Percentiles rank a stretch among this genome's conserved stretches.
Evolutionary conservation across 352 stramenopile genomes (phyloP).

Genomic region (Globisporangium cystogenes): DNA sequence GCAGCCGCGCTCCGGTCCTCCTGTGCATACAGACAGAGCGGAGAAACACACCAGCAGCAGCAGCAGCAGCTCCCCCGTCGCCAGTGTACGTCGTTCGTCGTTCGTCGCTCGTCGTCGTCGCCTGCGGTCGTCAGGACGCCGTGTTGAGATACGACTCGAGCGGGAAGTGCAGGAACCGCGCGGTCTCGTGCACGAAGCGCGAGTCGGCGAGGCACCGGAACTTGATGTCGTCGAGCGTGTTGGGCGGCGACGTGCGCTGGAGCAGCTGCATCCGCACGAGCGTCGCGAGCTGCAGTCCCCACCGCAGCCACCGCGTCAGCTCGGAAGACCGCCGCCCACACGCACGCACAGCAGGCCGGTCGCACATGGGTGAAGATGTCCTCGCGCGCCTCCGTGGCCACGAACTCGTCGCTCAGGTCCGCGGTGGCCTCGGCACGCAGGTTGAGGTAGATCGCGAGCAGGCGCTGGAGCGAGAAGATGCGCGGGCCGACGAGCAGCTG

Average conservation of each 20-base stretch:
- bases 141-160: constrained; percentile 59
- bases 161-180: constrained; percentile 42
- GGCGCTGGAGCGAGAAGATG: constrained; percentile 65
- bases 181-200: constrained; percentile 59
- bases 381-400: constrained; percentile 36
- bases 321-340: too few species aligned
- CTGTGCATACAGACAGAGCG: too few species aligned
- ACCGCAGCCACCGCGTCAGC: too few species aligned
- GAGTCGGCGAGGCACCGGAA: constrained; percentile 72
- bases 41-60: too few species aligned
- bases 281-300: constrained; percentile 61
- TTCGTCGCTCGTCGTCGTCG: too few species aligned
- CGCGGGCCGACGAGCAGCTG: constrained; percentile 64
- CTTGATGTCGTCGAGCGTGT: constrained; percentile 71
- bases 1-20: too few species aligned
- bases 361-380: constrained; percentile 78
- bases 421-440: constrained; percentile 45
- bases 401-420: constrained; percentile 13
- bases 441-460: constrained; percentile 77
- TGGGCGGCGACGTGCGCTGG: constrained; percentile 60
- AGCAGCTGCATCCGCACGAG: constrained; percentile 77
- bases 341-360: neutral
- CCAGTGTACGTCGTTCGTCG: too few species aligned
- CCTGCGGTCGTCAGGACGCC: neutral
- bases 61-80: too few species aligned